These are phyloP conservation scores for Xenosphaeropsis pyriputrescens DNA, from an alignment of 2,329 filamentous ascomycete genomes.

Conservation along the genomic window DNA sequence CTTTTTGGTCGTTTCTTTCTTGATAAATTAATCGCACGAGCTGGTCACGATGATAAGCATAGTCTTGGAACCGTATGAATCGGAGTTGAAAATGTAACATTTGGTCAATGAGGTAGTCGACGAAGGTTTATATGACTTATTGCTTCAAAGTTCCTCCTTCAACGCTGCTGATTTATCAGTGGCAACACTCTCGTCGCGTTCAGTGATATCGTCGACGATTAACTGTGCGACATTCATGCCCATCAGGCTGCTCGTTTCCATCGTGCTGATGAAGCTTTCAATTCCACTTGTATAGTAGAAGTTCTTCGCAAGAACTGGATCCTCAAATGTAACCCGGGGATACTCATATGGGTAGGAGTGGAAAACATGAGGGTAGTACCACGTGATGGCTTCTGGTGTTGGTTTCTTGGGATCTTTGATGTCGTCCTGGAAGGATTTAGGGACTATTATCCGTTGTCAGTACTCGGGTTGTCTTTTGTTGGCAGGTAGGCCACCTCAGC, in stretches of 20 bases:
- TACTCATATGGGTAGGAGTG: constrained; percentile 72
- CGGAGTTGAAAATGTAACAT: no score
- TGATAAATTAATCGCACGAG: no score
- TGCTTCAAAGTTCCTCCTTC: no score
- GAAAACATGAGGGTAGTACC: constrained; percentile 68
- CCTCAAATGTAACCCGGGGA: constrained; percentile 80
- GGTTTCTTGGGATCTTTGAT: constrained; percentile 7
- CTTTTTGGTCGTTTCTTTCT: no score
- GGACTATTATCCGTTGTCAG: constrained; percentile 5
- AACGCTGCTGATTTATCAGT: no score
- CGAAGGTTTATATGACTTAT: no score
- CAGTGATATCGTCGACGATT: constrained; percentile 38
- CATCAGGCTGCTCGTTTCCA: constrained; percentile 92
- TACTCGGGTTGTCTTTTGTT: constrained; percentile 17
- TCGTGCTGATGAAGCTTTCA: constrained; percentile 89
- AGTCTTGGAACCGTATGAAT: no score
- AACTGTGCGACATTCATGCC: constrained; percentile 71
- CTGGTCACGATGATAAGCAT: no score
- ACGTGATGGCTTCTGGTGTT: constrained; percentile 39
- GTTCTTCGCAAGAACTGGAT: constrained; percentile 50
- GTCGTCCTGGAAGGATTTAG: constrained; percentile 4
- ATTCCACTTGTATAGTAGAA: constrained; percentile 65
- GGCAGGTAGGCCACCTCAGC: constrained; percentile 22
- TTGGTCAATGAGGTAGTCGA: no score
- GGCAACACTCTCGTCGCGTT: no score